Evolutionary conservation across 306 rosid genomes (phyloP).

Genomic region (Cucurbita ficifolia): DNA sequence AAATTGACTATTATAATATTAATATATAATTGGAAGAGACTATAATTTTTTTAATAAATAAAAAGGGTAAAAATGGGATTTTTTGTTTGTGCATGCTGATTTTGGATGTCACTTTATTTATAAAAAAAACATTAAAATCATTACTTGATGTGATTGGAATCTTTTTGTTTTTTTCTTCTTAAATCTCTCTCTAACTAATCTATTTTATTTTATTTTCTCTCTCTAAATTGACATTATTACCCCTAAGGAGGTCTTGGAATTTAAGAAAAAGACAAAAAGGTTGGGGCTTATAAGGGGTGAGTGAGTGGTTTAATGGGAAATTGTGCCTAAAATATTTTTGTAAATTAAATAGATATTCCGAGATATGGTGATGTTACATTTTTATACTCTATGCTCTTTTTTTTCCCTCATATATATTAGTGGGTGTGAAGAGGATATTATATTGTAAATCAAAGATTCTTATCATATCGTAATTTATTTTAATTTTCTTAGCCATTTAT

Average conservation of each 20-base stretch:
- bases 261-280: neutral
- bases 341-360: neutral
- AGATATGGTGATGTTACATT: constrained; percentile 8
- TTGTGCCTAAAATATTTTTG: constrained; percentile 3
- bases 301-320: constrained; percentile 6
- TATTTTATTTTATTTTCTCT: neutral
- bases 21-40: neutral
- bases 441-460: neutral
- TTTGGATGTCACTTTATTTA: neutral
- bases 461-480: neutral
- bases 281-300: neutral
- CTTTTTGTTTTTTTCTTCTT: neutral
- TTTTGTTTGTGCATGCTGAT: neutral
- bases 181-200: neutral
- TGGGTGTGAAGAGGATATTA: neutral
- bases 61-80: neutral
- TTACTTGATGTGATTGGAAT: constrained; percentile 2
- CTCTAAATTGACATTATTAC: neutral
- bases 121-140: neutral
- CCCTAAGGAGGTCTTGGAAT: neutral
- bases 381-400: neutral
- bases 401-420: neutral
- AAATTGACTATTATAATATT: too few species aligned
- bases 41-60: neutral
- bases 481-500: too few species aligned